A percentile compares a stretch with the other conserved stretches of the same genome.
phyloP scores from a whole-genome alignment of 345 rosid genomes.

The Eucalyptus curtisii region DNA sequence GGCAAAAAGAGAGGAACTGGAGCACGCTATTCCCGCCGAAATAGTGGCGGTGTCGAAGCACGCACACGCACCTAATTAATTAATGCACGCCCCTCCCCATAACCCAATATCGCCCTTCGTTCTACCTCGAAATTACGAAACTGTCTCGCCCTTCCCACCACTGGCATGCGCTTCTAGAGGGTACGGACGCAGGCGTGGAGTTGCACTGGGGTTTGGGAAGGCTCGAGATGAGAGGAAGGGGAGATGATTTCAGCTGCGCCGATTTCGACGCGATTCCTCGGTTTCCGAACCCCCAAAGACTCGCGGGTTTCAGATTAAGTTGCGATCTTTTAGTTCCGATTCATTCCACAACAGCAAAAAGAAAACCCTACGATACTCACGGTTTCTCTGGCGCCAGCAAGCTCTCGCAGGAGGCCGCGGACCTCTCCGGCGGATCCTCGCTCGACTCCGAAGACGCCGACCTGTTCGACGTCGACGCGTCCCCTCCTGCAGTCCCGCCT shows the following conservation, averaged over 20 bases:
- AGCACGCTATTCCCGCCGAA: conserved; percentile 89
- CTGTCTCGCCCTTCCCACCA: neutral
- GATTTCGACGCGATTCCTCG: neutral
- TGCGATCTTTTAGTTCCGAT: conserved; percentile 15
- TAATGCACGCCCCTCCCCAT: neutral
- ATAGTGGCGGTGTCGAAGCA: conserved; percentile 47
- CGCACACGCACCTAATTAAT: neutral
- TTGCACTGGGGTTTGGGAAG: neutral
- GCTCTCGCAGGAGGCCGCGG: conserved; percentile 56
- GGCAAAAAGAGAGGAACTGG: neutral
- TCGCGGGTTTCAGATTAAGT: neutral
- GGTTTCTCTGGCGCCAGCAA: conserved; percentile 58
- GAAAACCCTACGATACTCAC: conserved; percentile 39
- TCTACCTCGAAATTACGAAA: conserved; percentile 26
- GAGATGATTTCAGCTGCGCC: neutral
- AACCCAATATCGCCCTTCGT: neutral
- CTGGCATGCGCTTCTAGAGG: neutral
- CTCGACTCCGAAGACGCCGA: conserved; percentile 74
- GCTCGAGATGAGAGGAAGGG: neutral
- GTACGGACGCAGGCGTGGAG: conserved; percentile 22
- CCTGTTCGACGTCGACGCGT: conserved; percentile 14
- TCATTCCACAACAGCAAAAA: conserved; percentile 5
- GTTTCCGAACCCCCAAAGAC: neutral
- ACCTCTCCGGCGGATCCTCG: conserved; percentile 79
- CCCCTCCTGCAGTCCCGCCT: conserved; percentile 5